Evolutionary conservation across 2,329 filamentous ascomycete species (phyloP).

Genomic region (Alternaria gaisen): DNA sequence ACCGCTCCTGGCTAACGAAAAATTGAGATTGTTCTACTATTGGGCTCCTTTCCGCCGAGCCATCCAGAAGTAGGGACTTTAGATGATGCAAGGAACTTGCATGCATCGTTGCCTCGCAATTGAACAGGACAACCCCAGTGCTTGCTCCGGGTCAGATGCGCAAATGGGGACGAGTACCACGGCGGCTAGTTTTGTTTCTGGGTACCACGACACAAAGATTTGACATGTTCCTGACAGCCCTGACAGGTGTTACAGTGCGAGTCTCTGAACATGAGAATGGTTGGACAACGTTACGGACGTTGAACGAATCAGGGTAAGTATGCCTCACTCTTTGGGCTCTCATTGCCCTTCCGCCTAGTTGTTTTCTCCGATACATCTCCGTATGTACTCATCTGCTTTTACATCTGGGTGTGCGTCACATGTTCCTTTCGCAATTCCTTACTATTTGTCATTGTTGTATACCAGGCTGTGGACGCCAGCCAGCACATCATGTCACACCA

Average conservation of each 20-base stretch:
- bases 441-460: neutral
- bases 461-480: neutral
- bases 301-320: neutral
- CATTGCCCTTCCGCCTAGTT: neutral
- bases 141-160: conserved; percentile 21
- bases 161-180: conserved; percentile 13
- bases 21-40: neutral
- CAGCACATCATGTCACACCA: conserved; percentile 9
- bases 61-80: neutral
- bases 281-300: neutral
- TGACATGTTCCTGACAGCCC: conserved; percentile 30
- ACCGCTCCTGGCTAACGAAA: neutral
- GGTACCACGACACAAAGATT: conserved; percentile 17
- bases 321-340: neutral
- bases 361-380: neutral
- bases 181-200: neutral
- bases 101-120: conserved; percentile 13
- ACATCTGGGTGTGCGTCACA: neutral
- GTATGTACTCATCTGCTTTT: neutral
- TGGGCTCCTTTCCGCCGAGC: neutral
- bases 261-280: conserved; percentile 9
- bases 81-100: conserved; percentile 10
- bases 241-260: conserved; percentile 39
- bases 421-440: neutral
- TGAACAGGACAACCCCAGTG: conserved; percentile 1